phyloP scores from a whole-genome alignment of 208 protist species.

The Wallacemonas sp. region DNA sequence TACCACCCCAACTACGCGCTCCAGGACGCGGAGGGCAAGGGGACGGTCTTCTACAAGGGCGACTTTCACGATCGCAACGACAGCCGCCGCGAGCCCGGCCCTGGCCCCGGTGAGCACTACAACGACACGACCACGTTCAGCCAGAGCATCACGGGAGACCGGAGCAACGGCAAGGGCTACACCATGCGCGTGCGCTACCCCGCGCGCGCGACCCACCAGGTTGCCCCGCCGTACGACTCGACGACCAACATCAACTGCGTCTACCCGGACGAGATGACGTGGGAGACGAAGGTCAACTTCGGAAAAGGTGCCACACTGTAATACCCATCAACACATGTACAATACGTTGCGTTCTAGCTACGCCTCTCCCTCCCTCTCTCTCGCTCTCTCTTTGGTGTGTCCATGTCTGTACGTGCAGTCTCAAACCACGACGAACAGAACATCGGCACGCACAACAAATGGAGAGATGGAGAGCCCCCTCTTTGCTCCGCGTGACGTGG shows the following conservation, averaged over 20 bases:
- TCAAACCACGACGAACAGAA: no score
- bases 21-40: slow-evolving; percentile 18
- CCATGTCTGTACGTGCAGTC: no score
- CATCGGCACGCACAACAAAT: no score
- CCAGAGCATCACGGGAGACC: slow-evolving; percentile 52
- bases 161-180: slow-evolving; percentile 47
- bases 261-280: slow-evolving; percentile 75
- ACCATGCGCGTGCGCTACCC: slow-evolving; percentile 81
- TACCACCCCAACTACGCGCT: slow-evolving; percentile 36
- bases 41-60: slow-evolving; percentile 74
- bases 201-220: slow-evolving; percentile 74
- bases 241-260: slow-evolving; percentile 83
- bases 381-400: slow-evolving; percentile 6
- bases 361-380: slow-evolving; percentile 7
- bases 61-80: slow-evolving; percentile 56
- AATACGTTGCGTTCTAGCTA: no score
- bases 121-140: slow-evolving; percentile 57
- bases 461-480: no score
- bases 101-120: slow-evolving; percentile 52
- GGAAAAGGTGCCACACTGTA: neutral
- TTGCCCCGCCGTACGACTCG: slow-evolving; percentile 55
- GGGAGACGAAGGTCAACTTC: slow-evolving; percentile 37
- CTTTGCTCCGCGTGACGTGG: no score
- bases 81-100: slow-evolving; percentile 19
- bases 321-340: neutral